phyloP scores from a whole-genome alignment of 1,284 basidiomycete genomes.

The Takashimella tepidaria region DNA sequence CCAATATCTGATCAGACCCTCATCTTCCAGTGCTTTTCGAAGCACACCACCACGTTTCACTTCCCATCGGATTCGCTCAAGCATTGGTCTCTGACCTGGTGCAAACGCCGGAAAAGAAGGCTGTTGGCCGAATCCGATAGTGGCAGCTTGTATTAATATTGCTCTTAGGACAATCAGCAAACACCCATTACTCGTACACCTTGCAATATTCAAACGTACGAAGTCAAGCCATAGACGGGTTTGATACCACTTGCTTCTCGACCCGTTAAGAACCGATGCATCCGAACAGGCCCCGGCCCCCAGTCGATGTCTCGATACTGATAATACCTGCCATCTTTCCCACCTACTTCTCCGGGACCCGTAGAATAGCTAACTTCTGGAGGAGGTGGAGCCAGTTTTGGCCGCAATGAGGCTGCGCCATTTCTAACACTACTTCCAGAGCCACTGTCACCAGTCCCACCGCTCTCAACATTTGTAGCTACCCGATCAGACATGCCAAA shows the following conservation, averaged over 20 bases:
- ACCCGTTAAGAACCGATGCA: conserved; percentile 74
- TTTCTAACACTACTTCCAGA: conserved; percentile 2
- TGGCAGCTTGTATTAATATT: conserved; percentile 65
- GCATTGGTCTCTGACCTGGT: conserved; percentile 54
- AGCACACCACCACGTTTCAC: conserved; percentile 53
- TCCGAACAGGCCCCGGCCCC: conserved; percentile 50
- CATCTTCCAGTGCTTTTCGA: conserved; percentile 53
- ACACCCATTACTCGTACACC: background rate
- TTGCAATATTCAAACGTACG: conserved; percentile 57
- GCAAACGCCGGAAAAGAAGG: conserved; percentile 63
- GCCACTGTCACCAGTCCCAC: background rate
- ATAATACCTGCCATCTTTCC: conserved; percentile 54
- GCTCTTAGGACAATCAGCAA: conserved; percentile 48
- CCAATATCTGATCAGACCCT: conserved; percentile 47
- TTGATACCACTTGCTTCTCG: conserved; percentile 72
- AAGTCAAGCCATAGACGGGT: conserved; percentile 74
- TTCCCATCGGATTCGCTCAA: conserved; percentile 59
- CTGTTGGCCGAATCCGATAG: conserved; percentile 56
- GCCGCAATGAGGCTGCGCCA: background rate
- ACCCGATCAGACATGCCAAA: conserved; percentile 30
- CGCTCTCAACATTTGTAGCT: conserved; percentile 11
- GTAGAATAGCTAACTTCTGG: conserved; percentile 9
- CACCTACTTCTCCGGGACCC: conserved; percentile 23
- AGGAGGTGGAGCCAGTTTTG: conserved; percentile 16
- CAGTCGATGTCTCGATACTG: conserved; percentile 57